Base-by-base conservation (phyloP, 1,284 basidiomycete species). In the Athelia psychrophila region DNA sequence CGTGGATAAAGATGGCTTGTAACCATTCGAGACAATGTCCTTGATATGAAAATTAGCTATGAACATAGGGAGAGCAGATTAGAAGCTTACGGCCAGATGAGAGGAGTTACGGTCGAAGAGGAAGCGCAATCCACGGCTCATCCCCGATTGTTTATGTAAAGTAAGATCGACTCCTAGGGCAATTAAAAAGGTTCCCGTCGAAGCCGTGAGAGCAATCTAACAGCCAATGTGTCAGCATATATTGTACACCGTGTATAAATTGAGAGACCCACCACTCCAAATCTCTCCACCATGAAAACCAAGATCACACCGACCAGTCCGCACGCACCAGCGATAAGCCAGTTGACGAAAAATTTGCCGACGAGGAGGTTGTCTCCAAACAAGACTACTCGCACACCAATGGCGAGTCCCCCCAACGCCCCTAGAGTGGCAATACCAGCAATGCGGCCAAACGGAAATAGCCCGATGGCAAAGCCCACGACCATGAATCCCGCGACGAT, bases 41-140 rank as follows among this genome's bases (percentile, higher is more conserved):
- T 83, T 33, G 36, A 56, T 40, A 44, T 23, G 33, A 27, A n/a
- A 25, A 36, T 47, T 13, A 18, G 44, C 48, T 49, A 32, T 54
- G 48, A 45, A 18, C 9, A 13, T 32, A 53, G 24, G 44, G 15
- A 22, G 46, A 32, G 30, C 22, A 24, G 25, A 38, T 38, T 33
- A 6, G 10, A 46, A 35, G 72, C 80, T 51, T 57, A 86, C 84
- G 51, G 75, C 68, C 50, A 73, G 63, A 65, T 87, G 84, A 24
- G 75, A 72, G 10, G 69, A 60, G 58, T 87, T 87, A 47, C 79
- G 71, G 60, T 87, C 85, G 55, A 85, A 77, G 13, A 87, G 71
- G 59, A 74, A 80, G 16, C 84, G 76, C 25, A 87, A 70, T 0
- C 84, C 84, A 19, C 75, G 69, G 58, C 84, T 83, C 74, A 85